Evolutionary conservation across 225 moss, liverwort and hornwort genomes (phyloP).

Genomic region (Bryum argenteum): DNA sequence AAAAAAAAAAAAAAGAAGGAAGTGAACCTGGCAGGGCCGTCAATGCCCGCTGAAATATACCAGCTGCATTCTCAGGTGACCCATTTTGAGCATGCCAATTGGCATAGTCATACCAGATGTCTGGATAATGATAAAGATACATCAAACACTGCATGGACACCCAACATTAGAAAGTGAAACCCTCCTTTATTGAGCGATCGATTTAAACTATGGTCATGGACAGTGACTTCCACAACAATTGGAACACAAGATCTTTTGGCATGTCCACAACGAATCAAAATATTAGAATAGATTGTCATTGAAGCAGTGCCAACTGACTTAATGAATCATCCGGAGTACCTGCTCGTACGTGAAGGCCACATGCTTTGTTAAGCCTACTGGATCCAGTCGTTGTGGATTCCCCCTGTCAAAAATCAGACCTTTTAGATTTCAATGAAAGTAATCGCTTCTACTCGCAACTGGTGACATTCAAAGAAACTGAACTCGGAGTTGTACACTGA

Average conservation of each 20-base stretch:
- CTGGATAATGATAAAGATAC: conserved; percentile 99
- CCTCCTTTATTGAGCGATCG: conserved; percentile 11
- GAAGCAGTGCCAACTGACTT: conserved; percentile 8
- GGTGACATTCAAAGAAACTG: conserved; percentile 9
- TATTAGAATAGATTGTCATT: not conserved
- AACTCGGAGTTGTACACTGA: conserved; percentile 14
- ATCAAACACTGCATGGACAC: conserved; percentile 92
- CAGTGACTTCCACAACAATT: not conserved
- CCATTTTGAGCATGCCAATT: conserved; percentile 95
- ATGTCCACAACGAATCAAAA: conserved; percentile 16
- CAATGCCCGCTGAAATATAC: conserved; percentile 77
- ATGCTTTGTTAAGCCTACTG: conserved; percentile 75
- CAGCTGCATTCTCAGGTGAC: conserved; percentile 74
- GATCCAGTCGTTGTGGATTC: conserved; percentile 92
- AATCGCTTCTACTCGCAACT: not conserved
- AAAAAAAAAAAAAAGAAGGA: not conserved
- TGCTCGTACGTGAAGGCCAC: conserved; percentile 96
- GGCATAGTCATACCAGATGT: conserved; percentile 98
- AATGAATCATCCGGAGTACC: conserved; percentile 42
- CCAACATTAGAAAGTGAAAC: conserved; percentile 27
- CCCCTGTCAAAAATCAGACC: conserved; percentile 51
- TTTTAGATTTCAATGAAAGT: conserved; percentile 31
- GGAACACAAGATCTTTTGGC: not conserved
- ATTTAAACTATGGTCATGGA: conserved; percentile 8
- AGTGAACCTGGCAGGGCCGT: conserved; percentile 77